Percentiles rank a stretch among this genome's conserved stretches.
Conservation (phyloP, 257 asterid genomes). For the Jacaranda mimosifolia region DNA sequence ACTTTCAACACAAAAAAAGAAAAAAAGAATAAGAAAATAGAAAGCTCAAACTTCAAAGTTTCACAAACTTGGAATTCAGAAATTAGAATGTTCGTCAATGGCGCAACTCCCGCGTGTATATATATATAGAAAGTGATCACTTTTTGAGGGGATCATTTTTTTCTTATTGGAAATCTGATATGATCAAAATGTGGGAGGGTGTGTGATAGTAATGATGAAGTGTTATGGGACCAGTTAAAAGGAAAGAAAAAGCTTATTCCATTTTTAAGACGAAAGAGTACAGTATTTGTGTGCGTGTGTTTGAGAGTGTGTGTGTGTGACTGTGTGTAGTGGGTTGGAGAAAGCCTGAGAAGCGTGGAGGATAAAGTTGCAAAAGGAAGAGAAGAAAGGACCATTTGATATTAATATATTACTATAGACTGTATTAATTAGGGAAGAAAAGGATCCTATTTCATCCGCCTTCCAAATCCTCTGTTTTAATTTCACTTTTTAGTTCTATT, state of each 20-base stretch:
- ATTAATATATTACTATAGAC: too few relatives aligned
- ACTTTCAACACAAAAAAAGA: neutral
- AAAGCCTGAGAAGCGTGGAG: constrained; percentile 33
- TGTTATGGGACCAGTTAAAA: constrained; percentile 33
- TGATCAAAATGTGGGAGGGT: neutral
- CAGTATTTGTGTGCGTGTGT: neutral
- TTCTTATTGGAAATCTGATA: neutral
- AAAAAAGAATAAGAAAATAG: neutral
- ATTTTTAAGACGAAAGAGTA: constrained; percentile 16
- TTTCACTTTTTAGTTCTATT: too few relatives aligned
- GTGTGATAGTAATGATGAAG: constrained; percentile 28
- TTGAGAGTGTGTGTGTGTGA: neutral
- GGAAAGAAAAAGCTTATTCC: neutral
- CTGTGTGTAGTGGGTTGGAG: neutral
- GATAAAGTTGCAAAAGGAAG: neutral
- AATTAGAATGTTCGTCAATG: constrained; percentile 35
- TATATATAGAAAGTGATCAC: constrained; percentile 3
- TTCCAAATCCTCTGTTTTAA: too few relatives aligned
- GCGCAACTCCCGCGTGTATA: constrained; percentile 14
- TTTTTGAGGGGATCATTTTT: neutral
- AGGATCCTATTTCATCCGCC: too few relatives aligned
- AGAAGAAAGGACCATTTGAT: constrained; percentile 19
- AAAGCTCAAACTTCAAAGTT: constrained; percentile 2
- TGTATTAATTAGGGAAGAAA: too few relatives aligned
- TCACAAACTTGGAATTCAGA: constrained; percentile 29